Base-by-base conservation (phyloP, 192 early-diverging fungal species). In the Umbelopsis vinacea region DNA sequence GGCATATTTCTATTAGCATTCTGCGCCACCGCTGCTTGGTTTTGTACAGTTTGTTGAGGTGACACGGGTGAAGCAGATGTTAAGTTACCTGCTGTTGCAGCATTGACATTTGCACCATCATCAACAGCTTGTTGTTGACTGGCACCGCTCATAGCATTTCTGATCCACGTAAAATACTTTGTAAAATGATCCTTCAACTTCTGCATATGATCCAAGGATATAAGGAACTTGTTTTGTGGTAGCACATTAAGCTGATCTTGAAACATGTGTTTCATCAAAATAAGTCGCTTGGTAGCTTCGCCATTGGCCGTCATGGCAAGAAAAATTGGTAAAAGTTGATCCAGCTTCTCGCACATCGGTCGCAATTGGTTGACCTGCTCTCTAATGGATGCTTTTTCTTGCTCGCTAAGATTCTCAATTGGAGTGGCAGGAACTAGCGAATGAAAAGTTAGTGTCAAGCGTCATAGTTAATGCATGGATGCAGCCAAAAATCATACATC, bases 191-290 rank as follows among this genome's bases (percentile, higher is more conserved):
- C 85, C 52, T 73, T 78, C 21, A 86, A 37, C 68, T 84, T 86
- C 15, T 66, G 70, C 17, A 86, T 71, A 40, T 82, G 78, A 17
- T 82, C 80, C 4, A 80, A 69, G 10, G 75, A 81, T 6, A 86
- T 84, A 11, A 80, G 76, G 46, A 76, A 86, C n/a, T 80, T 78
- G 17, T 82, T 78, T 33, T 81, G 85, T 35, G 79, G 72, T 6
- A 86, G 40, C 4, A 72, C 45, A 9, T 79, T 79, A 5, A 86
- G 68, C 46, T 86, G 85, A 52, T 82, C 82, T 54, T 86, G 76
- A 67, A 86, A 84, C 82, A 84, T 84, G 68, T 76, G 82, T 70
- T 86, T 86, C 82, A 86, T 82, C 43, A 82, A 55, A 46, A 86
- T 84, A n/a, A 86, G 71, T 2, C 81, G 72, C 14, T 74, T 53